phyloP scores from a whole-genome alignment of 139 green algal species.

The Mesotaenium endlicherianum region DNA sequence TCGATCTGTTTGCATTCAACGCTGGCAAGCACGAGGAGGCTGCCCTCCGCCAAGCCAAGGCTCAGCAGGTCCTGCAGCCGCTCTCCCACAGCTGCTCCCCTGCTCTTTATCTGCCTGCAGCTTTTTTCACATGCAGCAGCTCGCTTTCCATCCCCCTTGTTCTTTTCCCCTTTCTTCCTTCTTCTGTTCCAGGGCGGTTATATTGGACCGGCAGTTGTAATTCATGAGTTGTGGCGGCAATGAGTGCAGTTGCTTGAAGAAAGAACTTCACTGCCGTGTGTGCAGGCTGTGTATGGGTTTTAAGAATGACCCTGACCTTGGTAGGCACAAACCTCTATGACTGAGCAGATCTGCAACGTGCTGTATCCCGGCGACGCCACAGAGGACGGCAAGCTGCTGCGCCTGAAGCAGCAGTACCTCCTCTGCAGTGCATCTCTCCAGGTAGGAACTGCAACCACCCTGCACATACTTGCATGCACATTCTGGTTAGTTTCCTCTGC shows the following conservation, averaged over 20 bases:
- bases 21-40: constrained; percentile 70
- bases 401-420: constrained; percentile 98
- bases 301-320: too few relatives aligned
- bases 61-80: constrained; percentile 19
- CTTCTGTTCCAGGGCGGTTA: background rate
- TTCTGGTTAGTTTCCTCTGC: too few relatives aligned
- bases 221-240: too few relatives aligned
- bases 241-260: too few relatives aligned
- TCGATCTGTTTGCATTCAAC: constrained; percentile 87
- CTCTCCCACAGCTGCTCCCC: background rate
- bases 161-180: background rate
- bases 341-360: constrained; percentile 79
- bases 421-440: constrained; percentile 90
- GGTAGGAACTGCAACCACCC: constrained; percentile 64
- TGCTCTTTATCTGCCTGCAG: background rate
- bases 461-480: too few relatives aligned
- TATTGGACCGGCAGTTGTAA: background rate
- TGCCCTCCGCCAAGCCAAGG: constrained; percentile 61
- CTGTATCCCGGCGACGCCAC: constrained; percentile 97
- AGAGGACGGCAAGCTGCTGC: constrained; percentile 91
- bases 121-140: background rate
- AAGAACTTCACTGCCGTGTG: too few relatives aligned
- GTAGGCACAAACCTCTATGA: too few relatives aligned
- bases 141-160: background rate
- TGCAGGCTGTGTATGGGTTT: too few relatives aligned